phyloP scores from a whole-genome alignment of 2,329 filamentous ascomycete species.

The Corinectria fuckeliana region DNA sequence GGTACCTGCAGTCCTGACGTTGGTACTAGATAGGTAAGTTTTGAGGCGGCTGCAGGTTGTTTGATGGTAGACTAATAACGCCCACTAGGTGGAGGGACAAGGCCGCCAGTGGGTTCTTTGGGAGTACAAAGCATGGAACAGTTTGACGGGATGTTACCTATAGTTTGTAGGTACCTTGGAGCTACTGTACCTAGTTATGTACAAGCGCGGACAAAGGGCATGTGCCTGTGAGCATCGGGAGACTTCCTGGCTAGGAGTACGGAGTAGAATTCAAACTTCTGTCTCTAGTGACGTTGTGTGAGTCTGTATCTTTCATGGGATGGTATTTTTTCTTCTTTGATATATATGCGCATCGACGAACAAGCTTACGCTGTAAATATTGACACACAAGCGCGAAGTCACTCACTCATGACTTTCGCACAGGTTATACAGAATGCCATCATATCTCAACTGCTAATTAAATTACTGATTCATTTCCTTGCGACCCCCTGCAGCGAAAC shows the following conservation, averaged over 20 bases:
- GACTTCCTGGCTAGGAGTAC: no score
- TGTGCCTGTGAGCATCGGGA: no score
- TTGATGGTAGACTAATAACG: background rate
- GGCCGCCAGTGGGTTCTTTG: background rate
- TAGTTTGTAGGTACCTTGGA: background rate
- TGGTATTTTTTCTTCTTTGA: no score
- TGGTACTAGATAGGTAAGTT: background rate
- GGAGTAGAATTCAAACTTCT: no score
- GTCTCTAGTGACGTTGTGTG: no score
- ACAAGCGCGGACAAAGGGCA: background rate
- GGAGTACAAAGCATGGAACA: background rate
- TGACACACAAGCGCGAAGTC: no score
- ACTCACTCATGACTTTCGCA: no score
- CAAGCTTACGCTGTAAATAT: no score
- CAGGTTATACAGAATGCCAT: no score
- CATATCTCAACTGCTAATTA: constrained; percentile 15
- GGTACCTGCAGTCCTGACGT: no score
- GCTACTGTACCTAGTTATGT: background rate
- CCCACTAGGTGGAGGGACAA: constrained; percentile 5
- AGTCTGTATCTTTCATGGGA: no score
- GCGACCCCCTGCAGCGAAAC: constrained; percentile 25
- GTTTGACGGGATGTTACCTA: background rate
- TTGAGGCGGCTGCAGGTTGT: background rate
- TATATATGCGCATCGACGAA: no score
- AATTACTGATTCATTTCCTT: constrained; percentile 27